Evolutionary conservation across 2,329 filamentous ascomycete genomes (phyloP).

Genomic region (Penicillium sp.): DNA sequence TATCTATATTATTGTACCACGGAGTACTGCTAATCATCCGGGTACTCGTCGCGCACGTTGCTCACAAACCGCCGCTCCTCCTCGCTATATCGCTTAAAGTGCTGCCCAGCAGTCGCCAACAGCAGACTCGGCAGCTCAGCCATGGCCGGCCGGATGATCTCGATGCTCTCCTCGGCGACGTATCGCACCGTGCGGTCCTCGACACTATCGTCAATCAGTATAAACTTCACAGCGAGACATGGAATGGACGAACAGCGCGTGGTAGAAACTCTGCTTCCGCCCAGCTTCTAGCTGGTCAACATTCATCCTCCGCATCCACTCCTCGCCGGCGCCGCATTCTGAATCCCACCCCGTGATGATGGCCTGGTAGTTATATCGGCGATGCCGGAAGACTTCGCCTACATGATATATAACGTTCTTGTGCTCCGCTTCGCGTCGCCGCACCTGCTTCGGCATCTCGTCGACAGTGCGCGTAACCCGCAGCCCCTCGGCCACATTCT

Average conservation of each 20-base stretch:
- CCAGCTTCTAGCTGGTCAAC: constrained; percentile 60
- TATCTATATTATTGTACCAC: too few species aligned
- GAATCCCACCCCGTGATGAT: constrained; percentile 85
- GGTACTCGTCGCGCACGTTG: constrained; percentile 78
- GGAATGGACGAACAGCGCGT: constrained; percentile 67
- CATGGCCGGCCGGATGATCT: constrained; percentile 53
- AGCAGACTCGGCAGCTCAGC: constrained; percentile 50
- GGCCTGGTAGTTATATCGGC: constrained; percentile 72
- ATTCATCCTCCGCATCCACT: constrained; percentile 61
- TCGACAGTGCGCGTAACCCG: constrained; percentile 56
- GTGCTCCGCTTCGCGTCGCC: constrained; percentile 30
- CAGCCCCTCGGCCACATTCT: constrained; percentile 51
- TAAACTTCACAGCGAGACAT: not conserved
- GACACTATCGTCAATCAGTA: constrained; percentile 43
- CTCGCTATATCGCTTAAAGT: constrained; percentile 81
- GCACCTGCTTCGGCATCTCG: constrained; percentile 49
- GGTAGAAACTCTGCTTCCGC: constrained; percentile 71
- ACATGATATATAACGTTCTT: constrained; percentile 62
- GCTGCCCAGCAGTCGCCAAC: constrained; percentile 70
- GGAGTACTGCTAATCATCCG: constrained; percentile 68
- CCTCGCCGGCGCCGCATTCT: constrained; percentile 55
- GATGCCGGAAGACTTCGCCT: constrained; percentile 81
- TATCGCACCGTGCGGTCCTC: constrained; percentile 68
- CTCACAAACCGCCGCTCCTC: constrained; percentile 69
- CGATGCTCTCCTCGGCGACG: constrained; percentile 77